Evolutionary conservation across 352 stramenopile genomes (phyloP).

Genomic region (Globisporangium apiculatum): DNA sequence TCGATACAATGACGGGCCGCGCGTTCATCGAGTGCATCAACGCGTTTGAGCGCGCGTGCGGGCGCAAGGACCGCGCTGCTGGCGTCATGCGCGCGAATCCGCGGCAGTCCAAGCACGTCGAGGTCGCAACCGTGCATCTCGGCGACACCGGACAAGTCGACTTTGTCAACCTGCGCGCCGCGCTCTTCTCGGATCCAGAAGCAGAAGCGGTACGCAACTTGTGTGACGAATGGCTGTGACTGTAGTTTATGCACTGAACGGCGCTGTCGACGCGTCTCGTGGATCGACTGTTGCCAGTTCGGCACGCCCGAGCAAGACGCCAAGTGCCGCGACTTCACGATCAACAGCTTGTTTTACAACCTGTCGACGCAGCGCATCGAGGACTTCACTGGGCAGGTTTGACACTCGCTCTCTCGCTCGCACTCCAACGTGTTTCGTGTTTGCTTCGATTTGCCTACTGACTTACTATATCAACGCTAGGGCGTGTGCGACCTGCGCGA

Average conservation of each 20-base stretch:
- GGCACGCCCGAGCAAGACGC: slow-evolving; percentile 86
- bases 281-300: slow-evolving; percentile 14
- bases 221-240: too few species aligned
- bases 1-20: slow-evolving; percentile 93
- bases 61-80: background rate
- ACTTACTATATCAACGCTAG: slow-evolving; percentile 3
- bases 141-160: slow-evolving; percentile 63
- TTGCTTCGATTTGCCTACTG: too few species aligned
- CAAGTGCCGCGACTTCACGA: slow-evolving; percentile 94
- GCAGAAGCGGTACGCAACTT: slow-evolving; percentile 2
- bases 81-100: slow-evolving; percentile 1
- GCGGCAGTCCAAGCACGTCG: slow-evolving; percentile 1
- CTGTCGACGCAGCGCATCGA: slow-evolving; percentile 74
- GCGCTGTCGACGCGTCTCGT: too few species aligned
- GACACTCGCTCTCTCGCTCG: too few species aligned
- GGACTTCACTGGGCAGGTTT: slow-evolving; percentile 82
- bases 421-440: too few species aligned
- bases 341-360: slow-evolving; percentile 98
- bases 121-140: background rate
- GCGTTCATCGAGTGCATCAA: slow-evolving; percentile 89
- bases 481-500: slow-evolving; percentile 89
- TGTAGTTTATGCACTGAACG: too few species aligned
- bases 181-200: background rate
- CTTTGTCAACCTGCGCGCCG: slow-evolving; percentile 95
- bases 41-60: slow-evolving; percentile 47